These are phyloP conservation scores for Corymbia citriodora DNA, from an alignment of 441 rosid genomes.

Conservation along the genomic window DNA sequence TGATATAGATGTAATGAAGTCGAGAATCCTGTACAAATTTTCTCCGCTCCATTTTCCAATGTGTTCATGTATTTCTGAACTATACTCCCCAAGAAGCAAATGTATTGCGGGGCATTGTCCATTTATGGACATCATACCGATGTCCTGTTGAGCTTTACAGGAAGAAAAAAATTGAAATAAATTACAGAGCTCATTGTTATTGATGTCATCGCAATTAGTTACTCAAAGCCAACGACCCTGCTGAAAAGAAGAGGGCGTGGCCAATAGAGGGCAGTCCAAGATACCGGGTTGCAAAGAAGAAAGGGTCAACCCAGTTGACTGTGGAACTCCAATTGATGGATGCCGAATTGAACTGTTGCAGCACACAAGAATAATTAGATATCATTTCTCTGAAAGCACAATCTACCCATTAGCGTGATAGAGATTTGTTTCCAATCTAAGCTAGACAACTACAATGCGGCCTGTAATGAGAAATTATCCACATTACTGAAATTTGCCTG, in stretches of 20 bases:
- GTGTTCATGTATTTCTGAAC: not conserved
- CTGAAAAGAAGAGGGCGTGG: slow-evolving; percentile 60
- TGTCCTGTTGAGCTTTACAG: not conserved
- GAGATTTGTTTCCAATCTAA: not conserved
- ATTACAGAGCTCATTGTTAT: not conserved
- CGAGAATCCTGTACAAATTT: not conserved
- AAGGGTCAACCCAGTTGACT: slow-evolving; percentile 57
- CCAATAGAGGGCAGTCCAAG: slow-evolving; percentile 60
- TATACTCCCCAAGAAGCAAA: not conserved
- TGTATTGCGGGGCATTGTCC: not conserved
- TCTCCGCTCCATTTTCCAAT: not conserved
- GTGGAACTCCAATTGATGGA: slow-evolving; percentile 57
- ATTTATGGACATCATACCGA: not conserved
- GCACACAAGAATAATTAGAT: not conserved
- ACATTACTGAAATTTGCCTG: not conserved
- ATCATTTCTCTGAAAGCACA: not conserved
- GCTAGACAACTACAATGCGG: not conserved
- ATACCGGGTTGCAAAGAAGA: slow-evolving; percentile 54
- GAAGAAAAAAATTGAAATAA: not conserved
- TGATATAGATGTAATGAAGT: not conserved
- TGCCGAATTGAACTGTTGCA: slow-evolving; percentile 69
- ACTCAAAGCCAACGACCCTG: slow-evolving; percentile 63
- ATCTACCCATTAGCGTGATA: not conserved
- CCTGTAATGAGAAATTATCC: not conserved
- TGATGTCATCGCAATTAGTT: not conserved